Conservation (phyloP, 2,329 filamentous ascomycete species). For the Botryotinia narcissicola region DNA sequence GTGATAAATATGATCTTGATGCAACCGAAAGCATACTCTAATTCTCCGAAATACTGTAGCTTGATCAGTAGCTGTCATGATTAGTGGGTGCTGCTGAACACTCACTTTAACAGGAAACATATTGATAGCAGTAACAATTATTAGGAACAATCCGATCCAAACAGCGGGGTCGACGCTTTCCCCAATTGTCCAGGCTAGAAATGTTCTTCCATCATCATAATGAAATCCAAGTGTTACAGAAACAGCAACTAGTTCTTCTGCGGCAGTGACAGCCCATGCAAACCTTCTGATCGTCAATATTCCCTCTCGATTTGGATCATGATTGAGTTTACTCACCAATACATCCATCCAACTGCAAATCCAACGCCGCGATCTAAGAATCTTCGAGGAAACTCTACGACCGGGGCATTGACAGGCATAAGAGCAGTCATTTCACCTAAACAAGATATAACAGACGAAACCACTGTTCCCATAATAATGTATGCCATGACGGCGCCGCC, state of each 20-base stretch:
- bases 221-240: constrained; percentile 40
- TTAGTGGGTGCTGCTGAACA: neutral
- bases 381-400: constrained; percentile 42
- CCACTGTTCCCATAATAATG: constrained; percentile 44
- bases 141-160: constrained; percentile 42
- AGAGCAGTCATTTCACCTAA: constrained; percentile 44
- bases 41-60: constrained; percentile 38
- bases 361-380: constrained; percentile 42
- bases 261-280: constrained; percentile 41
- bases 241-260: constrained; percentile 41
- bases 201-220: constrained; percentile 41
- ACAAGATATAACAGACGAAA: constrained; percentile 45
- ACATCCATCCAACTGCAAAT: constrained; percentile 43
- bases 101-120: constrained; percentile 42
- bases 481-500: constrained; percentile 44
- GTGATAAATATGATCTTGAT: constrained; percentile 42
- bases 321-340: constrained; percentile 36
- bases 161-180: constrained; percentile 41
- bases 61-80: neutral
- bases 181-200: constrained; percentile 39
- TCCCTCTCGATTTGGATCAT: neutral
- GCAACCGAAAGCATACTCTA: constrained; percentile 42
- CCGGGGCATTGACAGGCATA: constrained; percentile 43
- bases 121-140: constrained; percentile 40
- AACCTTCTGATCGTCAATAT: constrained; percentile 37